These are phyloP conservation scores for Glutinoglossum americanum DNA, from an alignment of 495 filamentous ascomycete genomes.

Conservation along the genomic window DNA sequence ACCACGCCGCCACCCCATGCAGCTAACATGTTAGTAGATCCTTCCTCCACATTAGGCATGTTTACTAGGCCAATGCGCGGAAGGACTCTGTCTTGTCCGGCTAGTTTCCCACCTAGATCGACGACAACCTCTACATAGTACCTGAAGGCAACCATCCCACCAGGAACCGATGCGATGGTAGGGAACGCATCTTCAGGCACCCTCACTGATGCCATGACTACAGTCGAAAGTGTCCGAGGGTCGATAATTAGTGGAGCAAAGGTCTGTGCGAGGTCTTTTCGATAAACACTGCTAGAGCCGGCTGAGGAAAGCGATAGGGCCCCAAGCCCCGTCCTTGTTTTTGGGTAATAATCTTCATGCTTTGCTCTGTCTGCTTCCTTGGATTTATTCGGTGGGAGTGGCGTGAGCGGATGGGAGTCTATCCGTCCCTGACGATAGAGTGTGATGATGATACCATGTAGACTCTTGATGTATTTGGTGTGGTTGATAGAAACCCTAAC, in stretches of 20 bases:
- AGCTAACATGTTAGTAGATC: slow-evolving; percentile 17
- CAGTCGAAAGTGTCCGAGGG: slow-evolving; percentile 49
- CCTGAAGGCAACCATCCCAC: slow-evolving; percentile 79
- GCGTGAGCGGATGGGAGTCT: slow-evolving; percentile 57
- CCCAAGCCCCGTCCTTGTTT: slow-evolving; percentile 45
- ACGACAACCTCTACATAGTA: slow-evolving; percentile 86
- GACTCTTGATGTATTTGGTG: slow-evolving; percentile 64
- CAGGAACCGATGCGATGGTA: slow-evolving; percentile 72
- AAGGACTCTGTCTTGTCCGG: slow-evolving; percentile 40
- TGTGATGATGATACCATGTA: slow-evolving; percentile 83
- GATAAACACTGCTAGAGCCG: slow-evolving; percentile 67
- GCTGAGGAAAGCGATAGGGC: slow-evolving; percentile 64
- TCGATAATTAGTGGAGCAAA: slow-evolving; percentile 74
- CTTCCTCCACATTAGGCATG: slow-evolving; percentile 16
- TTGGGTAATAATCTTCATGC: slow-evolving; percentile 72
- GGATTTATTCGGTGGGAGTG: slow-evolving; percentile 37
- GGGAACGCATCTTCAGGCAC: slow-evolving; percentile 84
- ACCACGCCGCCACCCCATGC: slow-evolving; percentile 56
- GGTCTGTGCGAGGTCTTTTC: slow-evolving; percentile 78
- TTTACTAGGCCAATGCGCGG: slow-evolving; percentile 33
- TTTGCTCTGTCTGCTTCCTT: slow-evolving; percentile 37
- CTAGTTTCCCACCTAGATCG: slow-evolving; percentile 73
- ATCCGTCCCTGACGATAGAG: slow-evolving; percentile 82
- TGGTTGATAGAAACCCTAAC: slow-evolving; percentile 68
- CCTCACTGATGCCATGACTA: slow-evolving; percentile 58